A percentile compares a stretch with the other conserved stretches of the same genome.
phyloP scores from a whole-genome alignment of 805 yeast genomes.

The Lipomyces yamadae region DNA sequence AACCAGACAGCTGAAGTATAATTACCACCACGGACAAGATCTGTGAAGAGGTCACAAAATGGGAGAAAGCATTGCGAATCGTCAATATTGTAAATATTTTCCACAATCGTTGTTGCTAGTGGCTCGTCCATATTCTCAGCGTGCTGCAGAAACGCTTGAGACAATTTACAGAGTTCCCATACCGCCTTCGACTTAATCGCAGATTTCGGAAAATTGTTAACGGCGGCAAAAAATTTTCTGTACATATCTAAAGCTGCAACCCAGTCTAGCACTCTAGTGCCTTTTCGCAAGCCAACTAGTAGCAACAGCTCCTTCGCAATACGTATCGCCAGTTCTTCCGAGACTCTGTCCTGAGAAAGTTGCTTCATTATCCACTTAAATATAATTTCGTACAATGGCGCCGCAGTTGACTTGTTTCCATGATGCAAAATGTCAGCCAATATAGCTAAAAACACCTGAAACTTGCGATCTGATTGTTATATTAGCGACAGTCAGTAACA shows the following conservation, averaged over 20 bases:
- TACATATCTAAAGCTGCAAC: conserved; percentile 15
- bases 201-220: conserved; percentile 10
- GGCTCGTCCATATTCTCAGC: conserved; percentile 17
- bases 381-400: conserved; percentile 38
- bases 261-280: conserved; percentile 48
- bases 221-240: not conserved
- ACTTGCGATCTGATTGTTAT: conserved; percentile 13
- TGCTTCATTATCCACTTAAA: conserved; percentile 25
- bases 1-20: conserved; percentile 17
- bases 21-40: conserved; percentile 2
- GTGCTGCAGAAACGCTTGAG: conserved; percentile 22
- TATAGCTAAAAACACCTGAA: conserved; percentile 32
- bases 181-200: conserved; percentile 1
- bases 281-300: conserved; percentile 47
- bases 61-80: conserved; percentile 18
- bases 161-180: conserved; percentile 30
- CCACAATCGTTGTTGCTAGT: conserved; percentile 12
- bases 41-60: conserved; percentile 25
- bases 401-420: conserved; percentile 42
- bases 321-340: not conserved
- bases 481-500: not conserved
- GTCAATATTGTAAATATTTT: conserved; percentile 17
- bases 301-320: conserved; percentile 38
- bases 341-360: conserved; percentile 7
- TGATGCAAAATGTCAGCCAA: conserved; percentile 45